Percentiles rank a stretch among this genome's conserved stretches.
Conservation (phyloP, 805 yeast species). For the Kazachstania viticola region DNA sequence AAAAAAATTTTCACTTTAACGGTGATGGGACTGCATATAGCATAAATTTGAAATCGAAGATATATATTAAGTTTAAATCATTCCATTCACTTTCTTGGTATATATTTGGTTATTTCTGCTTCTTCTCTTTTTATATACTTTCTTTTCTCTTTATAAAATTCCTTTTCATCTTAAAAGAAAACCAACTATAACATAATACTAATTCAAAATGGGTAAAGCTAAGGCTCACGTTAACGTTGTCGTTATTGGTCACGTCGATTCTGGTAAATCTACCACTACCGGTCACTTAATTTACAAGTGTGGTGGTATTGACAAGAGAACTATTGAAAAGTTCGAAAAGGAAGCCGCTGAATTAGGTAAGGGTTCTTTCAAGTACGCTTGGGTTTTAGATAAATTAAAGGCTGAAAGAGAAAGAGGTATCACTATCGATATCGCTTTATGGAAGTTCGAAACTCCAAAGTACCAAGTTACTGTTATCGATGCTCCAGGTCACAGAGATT, state of each 20-base stretch:
- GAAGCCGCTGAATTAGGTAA: constrained; percentile 96
- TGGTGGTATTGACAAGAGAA: constrained; percentile 99
- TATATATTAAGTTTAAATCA: too few species aligned
- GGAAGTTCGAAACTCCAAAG: constrained; percentile 83
- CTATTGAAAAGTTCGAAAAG: constrained; percentile 95
- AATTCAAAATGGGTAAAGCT: constrained; percentile 65
- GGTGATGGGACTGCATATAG: too few species aligned
- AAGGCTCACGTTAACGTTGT: constrained; percentile 98
- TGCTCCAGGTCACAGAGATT: constrained; percentile 95
- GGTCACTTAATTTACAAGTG: constrained; percentile 99
- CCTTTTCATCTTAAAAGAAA: constrained; percentile 1
- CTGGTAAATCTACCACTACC: constrained; percentile 97
- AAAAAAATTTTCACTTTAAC: too few species aligned
- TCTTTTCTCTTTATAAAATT: neutral
- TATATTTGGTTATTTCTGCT: too few species aligned
- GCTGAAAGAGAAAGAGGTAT: constrained; percentile 97
- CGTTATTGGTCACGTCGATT: constrained; percentile 99
- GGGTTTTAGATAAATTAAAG: constrained; percentile 92
- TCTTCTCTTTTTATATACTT: neutral
- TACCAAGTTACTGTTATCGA: constrained; percentile 81
- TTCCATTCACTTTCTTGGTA: too few species aligned
- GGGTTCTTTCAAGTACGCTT: constrained; percentile 96
- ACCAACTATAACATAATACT: constrained; percentile 2
- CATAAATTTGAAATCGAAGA: too few species aligned
- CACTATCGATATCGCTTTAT: constrained; percentile 86